Evolutionary conservation across 176 grass and related monocot species (phyloP).

Genomic region (Zea luxurians): DNA sequence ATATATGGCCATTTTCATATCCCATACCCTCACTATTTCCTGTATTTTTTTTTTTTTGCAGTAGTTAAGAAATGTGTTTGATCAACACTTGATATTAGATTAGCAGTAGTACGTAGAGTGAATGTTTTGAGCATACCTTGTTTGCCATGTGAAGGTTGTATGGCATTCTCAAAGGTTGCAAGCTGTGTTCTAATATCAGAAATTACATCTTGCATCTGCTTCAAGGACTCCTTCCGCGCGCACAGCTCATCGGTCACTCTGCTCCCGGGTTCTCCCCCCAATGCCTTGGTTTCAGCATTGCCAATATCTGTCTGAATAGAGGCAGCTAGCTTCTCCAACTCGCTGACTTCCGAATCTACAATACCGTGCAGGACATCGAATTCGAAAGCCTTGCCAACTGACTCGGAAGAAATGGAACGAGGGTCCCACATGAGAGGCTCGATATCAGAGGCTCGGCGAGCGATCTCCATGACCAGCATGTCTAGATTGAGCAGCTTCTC

Average conservation of each 20-base stretch:
- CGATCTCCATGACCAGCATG: slow-evolving; percentile 68
- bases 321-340: slow-evolving; percentile 53
- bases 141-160: slow-evolving; percentile 41
- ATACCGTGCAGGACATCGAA: slow-evolving; percentile 48
- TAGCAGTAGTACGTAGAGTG: neutral
- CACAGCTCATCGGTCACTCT: slow-evolving; percentile 41
- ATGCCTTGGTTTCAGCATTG: slow-evolving; percentile 14
- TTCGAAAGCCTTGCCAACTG: slow-evolving; percentile 49
- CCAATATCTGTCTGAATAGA: slow-evolving; percentile 50
- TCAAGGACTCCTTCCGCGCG: slow-evolving; percentile 41
- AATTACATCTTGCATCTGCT: slow-evolving; percentile 47
- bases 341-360: slow-evolving; percentile 56
- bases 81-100: neutral
- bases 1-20: slow-evolving; percentile 46
- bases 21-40: slow-evolving; percentile 38
- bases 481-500: slow-evolving; percentile 77
- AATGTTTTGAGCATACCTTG: slow-evolving; percentile 38
- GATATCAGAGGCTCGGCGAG: slow-evolving; percentile 40
- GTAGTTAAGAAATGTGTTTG: neutral
- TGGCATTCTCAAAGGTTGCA: slow-evolving; percentile 38
- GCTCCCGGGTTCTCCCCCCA: slow-evolving; percentile 23
- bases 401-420: slow-evolving; percentile 29
- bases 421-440: slow-evolving; percentile 44
- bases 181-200: slow-evolving; percentile 42
- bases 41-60: neutral